Evolutionary conservation across 345 rosid species (phyloP).

Genomic region (Camelina sativa): DNA sequence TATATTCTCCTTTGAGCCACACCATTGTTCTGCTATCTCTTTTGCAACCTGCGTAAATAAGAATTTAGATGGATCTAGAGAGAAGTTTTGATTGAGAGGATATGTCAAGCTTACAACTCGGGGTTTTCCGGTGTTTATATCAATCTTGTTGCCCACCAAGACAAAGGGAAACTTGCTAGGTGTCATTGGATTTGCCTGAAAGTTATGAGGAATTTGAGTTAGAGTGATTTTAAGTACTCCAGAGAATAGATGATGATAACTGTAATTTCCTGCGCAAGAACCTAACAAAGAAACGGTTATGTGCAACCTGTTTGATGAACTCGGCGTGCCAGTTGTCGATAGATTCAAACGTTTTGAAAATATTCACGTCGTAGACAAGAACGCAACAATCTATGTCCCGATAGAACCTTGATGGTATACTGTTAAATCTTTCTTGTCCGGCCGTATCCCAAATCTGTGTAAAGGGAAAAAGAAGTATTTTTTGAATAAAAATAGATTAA

Average conservation of each 20-base stretch:
- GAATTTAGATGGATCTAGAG: background rate
- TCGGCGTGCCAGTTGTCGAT: background rate
- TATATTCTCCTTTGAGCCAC: background rate
- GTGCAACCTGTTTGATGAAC: background rate
- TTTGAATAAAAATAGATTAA: background rate
- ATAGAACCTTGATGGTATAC: background rate
- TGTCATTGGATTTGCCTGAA: background rate
- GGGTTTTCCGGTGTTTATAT: background rate
- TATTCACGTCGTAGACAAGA: background rate
- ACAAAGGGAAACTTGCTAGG: background rate
- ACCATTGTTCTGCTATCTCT: background rate
- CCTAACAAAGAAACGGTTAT: background rate
- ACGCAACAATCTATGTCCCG: background rate
- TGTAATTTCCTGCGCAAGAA: background rate
- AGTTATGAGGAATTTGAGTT: background rate
- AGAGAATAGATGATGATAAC: too few relatives aligned
- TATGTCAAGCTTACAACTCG: background rate
- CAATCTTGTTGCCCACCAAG: background rate
- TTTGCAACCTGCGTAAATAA: background rate
- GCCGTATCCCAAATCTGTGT: constrained; percentile 1
- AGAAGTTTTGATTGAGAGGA: background rate
- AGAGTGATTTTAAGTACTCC: too few relatives aligned
- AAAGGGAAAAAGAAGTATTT: too few relatives aligned
- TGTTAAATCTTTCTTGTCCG: background rate
- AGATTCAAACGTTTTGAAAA: background rate